Evolutionary conservation across 768 basidiomycete species (phyloP).

Genomic region (Artomyces pyxidatus): DNA sequence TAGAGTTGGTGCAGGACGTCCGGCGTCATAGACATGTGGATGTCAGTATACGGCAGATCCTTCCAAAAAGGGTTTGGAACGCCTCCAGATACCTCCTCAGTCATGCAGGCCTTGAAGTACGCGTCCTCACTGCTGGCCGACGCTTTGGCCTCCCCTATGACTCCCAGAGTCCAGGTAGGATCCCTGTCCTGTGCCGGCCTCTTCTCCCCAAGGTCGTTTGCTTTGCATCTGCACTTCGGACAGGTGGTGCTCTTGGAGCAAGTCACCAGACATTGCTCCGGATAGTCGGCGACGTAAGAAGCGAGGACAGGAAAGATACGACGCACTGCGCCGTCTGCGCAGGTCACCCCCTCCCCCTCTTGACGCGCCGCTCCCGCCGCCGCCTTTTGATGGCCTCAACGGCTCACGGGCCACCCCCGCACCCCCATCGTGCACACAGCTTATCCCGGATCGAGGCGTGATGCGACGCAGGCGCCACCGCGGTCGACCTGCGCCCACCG

Average conservation of each 20-base stretch:
- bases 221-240: background rate
- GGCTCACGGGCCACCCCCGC: too few relatives aligned
- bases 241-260: background rate
- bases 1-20: slow-evolving; percentile 18
- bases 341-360: too few relatives aligned
- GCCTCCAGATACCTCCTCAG: background rate
- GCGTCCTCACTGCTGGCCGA: background rate
- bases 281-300: slow-evolving; percentile 16
- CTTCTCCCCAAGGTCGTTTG: background rate
- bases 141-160: background rate
- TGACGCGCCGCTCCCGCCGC: too few relatives aligned
- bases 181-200: background rate
- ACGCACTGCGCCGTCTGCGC: slow-evolving; percentile 12
- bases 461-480: too few relatives aligned
- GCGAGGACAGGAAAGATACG: slow-evolving; percentile 15
- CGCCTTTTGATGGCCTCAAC: too few relatives aligned
- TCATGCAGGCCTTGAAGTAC: background rate
- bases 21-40: slow-evolving; percentile 10
- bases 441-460: too few relatives aligned
- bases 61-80: slow-evolving; percentile 15
- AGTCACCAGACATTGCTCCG: slow-evolving; percentile 19
- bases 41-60: slow-evolving; percentile 8
- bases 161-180: background rate
- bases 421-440: too few relatives aligned
- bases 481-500: too few relatives aligned